Evolutionary conservation across 2,329 filamentous ascomycete species (phyloP), one percentile per base, ranked within the genome.

Genomic region (Stromatinia cepivora): DNA sequence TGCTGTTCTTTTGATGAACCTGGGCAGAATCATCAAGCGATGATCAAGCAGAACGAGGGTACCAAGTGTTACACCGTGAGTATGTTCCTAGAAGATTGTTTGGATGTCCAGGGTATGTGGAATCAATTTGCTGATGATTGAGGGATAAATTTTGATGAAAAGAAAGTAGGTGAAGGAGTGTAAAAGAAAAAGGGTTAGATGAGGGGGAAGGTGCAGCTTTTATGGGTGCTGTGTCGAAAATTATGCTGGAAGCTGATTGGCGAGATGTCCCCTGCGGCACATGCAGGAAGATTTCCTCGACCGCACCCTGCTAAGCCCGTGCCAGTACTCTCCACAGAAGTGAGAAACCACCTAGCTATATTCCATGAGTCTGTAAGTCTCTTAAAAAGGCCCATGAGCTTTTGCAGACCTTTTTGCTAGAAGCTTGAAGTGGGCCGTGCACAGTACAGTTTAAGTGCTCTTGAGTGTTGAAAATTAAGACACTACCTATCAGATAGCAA

Each of bases 21-120:
- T 57, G 48, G 63, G 61, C 64, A 70, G 68, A 67, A 66, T 64
- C 71, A 71, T 67, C 72, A 73, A 75, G 71, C 73, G 72, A 73
- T 74, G 72, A 72, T 54, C 67, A 50, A 71, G 67, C 64, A 70
- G 62, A 75, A 76, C 74, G 75, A 78, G 77, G 76, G 77, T 78
- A 78, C 76, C 74, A 65, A 69, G 69, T 74, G 69, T 75, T 48
- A 57, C 59, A 70, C 72, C 71, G 69, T 75, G 74, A 70, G 70
- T 70, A 75, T 74, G 72, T 72, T 70, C 59, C 73, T 70, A 72
- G 48, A 54, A 72, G 65, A 70, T 69, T 70, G 70, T 53, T 67
- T 72, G 62, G 66, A 71, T 66, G 48, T 70, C 72, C 63, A 68
- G 73, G 67, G 59, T 72, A 76, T 69, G 72, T 72, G 69, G 65